phyloP scores from a whole-genome alignment of 192 early-diverging fungal species.

The Coemansia umbellata region DNA sequence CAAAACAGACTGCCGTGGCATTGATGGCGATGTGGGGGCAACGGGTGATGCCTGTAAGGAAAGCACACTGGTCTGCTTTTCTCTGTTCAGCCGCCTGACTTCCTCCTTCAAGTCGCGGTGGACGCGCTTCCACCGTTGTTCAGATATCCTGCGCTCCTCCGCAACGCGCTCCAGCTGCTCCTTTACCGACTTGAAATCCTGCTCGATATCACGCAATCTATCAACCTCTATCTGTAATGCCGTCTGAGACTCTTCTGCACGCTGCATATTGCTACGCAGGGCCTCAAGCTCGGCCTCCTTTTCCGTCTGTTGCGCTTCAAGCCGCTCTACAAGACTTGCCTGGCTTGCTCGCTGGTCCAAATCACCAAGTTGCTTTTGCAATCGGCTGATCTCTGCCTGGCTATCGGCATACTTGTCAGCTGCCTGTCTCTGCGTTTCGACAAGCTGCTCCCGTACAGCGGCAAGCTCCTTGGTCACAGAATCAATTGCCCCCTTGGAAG shows the following conservation, averaged over 20 bases:
- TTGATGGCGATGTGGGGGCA: not conserved
- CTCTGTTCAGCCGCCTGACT: slow-evolving; percentile 42
- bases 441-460: slow-evolving; percentile 22
- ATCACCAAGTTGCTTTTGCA: slow-evolving; percentile 22
- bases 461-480: slow-evolving; percentile 23
- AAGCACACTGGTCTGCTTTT: slow-evolving; percentile 8
- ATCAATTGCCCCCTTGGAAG: slow-evolving; percentile 4
- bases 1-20: not conserved
- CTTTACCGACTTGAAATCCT: slow-evolving; percentile 14
- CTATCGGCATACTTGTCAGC: slow-evolving; percentile 8
- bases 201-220: slow-evolving; percentile 38
- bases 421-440: slow-evolving; percentile 10
- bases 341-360: slow-evolving; percentile 20
- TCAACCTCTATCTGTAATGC: slow-evolving; percentile 38
- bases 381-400: slow-evolving; percentile 13
- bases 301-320: slow-evolving; percentile 31
- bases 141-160: slow-evolving; percentile 43
- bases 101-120: slow-evolving; percentile 52
- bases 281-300: slow-evolving; percentile 44
- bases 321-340: slow-evolving; percentile 26
- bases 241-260: slow-evolving; percentile 23
- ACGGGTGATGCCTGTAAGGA: not conserved
- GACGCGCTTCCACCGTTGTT: slow-evolving; percentile 49
- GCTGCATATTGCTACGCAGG: slow-evolving; percentile 30
- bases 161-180: slow-evolving; percentile 21